Percentiles rank a stretch among this genome's conserved stretches.
phyloP scores from a whole-genome alignment of 768 basidiomycete species.

The Trametes meyenii region DNA sequence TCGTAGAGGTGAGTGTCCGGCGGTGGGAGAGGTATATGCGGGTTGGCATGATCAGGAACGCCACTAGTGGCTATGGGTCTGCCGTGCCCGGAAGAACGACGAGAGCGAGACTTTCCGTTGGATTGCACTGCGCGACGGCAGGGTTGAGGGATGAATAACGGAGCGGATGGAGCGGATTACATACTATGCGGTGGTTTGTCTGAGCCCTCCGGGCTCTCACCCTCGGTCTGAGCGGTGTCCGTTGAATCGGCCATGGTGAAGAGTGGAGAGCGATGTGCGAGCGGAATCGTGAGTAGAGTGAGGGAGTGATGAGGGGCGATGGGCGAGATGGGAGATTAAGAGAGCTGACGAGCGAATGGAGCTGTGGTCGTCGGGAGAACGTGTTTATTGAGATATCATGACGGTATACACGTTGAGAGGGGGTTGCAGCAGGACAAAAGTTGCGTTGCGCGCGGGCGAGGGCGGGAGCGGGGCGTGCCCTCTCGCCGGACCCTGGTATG shows the following conservation, averaged over 20 bases:
- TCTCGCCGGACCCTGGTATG: slow-evolving; percentile 30
- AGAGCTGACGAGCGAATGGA: slow-evolving; percentile 16
- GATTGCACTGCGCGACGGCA: slow-evolving; percentile 12
- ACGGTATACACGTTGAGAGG: slow-evolving; percentile 35
- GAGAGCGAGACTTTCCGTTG: slow-evolving; percentile 28
- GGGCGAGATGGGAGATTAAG: slow-evolving; percentile 12
- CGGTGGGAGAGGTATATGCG: slow-evolving; percentile 51
- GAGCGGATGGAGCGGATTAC: slow-evolving; percentile 9
- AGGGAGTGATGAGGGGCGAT: slow-evolving; percentile 26
- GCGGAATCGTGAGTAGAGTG: slow-evolving; percentile 16
- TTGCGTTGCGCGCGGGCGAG: slow-evolving; percentile 28
- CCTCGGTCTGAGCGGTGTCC: slow-evolving; percentile 55
- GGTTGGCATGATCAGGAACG: slow-evolving; percentile 27
- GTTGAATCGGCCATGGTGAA: slow-evolving; percentile 44
- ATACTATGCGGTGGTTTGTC: slow-evolving; percentile 56
- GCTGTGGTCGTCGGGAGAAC: slow-evolving; percentile 25
- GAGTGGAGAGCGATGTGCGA: slow-evolving; percentile 24
- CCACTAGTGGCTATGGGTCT: slow-evolving; percentile 15
- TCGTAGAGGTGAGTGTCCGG: slow-evolving; percentile 50
- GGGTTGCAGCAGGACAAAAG: slow-evolving; percentile 17
- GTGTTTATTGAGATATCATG: slow-evolving; percentile 43
- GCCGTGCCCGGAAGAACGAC: slow-evolving; percentile 21
- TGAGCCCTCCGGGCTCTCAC: slow-evolving; percentile 58
- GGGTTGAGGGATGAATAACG: slow-evolving; percentile 5
- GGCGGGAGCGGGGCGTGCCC: slow-evolving; percentile 30